Base-by-base conservation (phyloP, 345 rosid genomes). In the Aurinia saxatilis region DNA sequence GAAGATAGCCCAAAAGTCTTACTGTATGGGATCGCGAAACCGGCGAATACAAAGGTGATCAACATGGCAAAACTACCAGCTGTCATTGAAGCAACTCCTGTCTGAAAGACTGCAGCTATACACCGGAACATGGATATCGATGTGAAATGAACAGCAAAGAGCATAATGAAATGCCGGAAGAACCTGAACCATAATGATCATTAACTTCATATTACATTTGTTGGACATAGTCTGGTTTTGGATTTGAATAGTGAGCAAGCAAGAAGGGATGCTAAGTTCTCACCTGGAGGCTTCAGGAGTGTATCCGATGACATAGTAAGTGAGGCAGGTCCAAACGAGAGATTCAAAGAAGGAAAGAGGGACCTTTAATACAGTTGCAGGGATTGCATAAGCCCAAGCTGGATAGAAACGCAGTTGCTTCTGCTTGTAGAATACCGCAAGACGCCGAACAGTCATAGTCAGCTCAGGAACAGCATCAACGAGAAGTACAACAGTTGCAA, bases 121-220 rank as follows among this genome's bases (percentile, higher is more conserved):
- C 79, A 78, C 6, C 89, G 93, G 39, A 82, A 90, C 87, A 87
- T 72, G 37, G 97, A 87, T 65, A 75, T 50, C 25, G 86, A 80
- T 51, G 88, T 36, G 63, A 79, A 65, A 63, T 91, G 98, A 65
- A 82, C 13, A 40, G 74, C 58, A 66, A 87, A 85, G 2, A 83
- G 78, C 9, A 90, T 50, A 23, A 87, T 57, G 21, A 87, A 65
- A 7, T 87, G 92, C 27, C 81, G 60, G 70, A 90, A 76, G 79
- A 83, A 90, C 82, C 97, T 90, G 37, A 23, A 69, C 50, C 50
- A 62, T 11, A 66, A 15, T 10, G 12, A 16, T 12, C 47, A 34
- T 51, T n/a, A 51, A 46, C 33, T 16, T 42, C 30, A 19, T 10
- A 14, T 11, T 2, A 27, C 36, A 21, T 19, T 3, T 52, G 1